A percentile compares a stretch with the other conserved stretches of the same genome.
Conservation (phyloP, 768 basidiomycete genomes). For the Lactarius trivialis region DNA sequence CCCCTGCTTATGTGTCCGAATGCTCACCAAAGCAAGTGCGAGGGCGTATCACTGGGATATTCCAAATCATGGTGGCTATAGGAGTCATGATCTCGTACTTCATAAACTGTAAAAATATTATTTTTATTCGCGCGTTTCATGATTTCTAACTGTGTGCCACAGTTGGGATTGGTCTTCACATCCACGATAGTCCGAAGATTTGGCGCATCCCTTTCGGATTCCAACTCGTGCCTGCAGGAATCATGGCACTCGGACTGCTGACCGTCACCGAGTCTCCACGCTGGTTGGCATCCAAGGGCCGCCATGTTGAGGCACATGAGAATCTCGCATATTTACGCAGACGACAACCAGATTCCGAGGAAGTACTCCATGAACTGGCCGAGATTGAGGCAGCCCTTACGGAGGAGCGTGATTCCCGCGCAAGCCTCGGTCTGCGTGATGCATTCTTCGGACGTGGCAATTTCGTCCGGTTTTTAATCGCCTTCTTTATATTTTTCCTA, state of each 20-base stretch:
- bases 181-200: constrained; percentile 40
- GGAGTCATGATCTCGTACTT: constrained; percentile 86
- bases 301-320: constrained; percentile 42
- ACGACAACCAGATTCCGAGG: constrained; percentile 36
- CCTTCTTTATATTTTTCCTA: constrained; percentile 68
- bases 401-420: constrained; percentile 62
- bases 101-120: constrained; percentile 52
- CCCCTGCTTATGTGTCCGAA: constrained; percentile 82
- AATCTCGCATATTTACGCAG: constrained; percentile 63
- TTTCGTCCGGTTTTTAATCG: constrained; percentile 77
- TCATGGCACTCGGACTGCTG: constrained; percentile 60
- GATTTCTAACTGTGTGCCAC: neutral
- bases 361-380: constrained; percentile 53
- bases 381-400: constrained; percentile 78
- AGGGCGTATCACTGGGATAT: constrained; percentile 77
- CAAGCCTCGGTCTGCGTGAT: constrained; percentile 59
- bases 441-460: constrained; percentile 81
- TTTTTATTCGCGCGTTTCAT: neutral
- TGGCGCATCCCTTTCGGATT: constrained; percentile 73
- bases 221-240: constrained; percentile 68
- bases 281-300: constrained; percentile 63
- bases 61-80: constrained; percentile 81
- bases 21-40: constrained; percentile 83
- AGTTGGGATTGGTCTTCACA: constrained; percentile 58
- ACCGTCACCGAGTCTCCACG: constrained; percentile 73